These are phyloP conservation scores for Heritiera littoralis DNA, from an alignment of 345 rosid genomes.

Conservation along the genomic window DNA sequence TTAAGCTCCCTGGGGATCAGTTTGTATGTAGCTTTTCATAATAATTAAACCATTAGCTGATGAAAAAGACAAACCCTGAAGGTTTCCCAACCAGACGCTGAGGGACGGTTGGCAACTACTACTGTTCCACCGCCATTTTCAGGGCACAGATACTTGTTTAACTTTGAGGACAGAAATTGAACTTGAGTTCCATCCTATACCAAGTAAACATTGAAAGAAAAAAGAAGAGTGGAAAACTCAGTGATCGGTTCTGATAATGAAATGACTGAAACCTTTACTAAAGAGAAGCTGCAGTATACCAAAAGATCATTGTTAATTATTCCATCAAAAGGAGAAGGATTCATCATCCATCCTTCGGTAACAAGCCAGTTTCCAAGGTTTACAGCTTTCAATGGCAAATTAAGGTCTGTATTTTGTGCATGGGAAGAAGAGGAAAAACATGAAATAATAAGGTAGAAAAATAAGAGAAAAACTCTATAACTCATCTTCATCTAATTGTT, in stretches of 20 bases:
- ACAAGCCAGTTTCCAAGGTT: constrained; percentile 46
- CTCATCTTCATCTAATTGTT: not conserved
- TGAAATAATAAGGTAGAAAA: not conserved
- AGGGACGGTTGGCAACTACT: constrained; percentile 29
- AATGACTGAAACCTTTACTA: not conserved
- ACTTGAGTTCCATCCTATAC: constrained; percentile 46
- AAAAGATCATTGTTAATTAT: constrained; percentile 42
- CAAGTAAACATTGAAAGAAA: not conserved
- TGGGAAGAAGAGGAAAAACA: constrained; percentile 10
- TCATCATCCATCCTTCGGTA: constrained; percentile 49
- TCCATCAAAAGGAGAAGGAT: constrained; percentile 30
- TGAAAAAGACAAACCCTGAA: constrained; percentile 31
- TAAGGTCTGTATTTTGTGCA: constrained; percentile 13
- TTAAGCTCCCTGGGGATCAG: not conserved
- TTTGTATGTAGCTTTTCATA: not conserved
- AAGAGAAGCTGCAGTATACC: constrained; percentile 19
- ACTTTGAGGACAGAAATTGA: constrained; percentile 36
- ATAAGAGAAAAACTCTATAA: not conserved
- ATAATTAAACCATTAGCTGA: not conserved
- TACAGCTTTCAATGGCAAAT: constrained; percentile 35
- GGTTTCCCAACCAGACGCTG: constrained; percentile 39
- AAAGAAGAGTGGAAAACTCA: not conserved
- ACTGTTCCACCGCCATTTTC: constrained; percentile 36
- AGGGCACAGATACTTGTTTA: constrained; percentile 27
- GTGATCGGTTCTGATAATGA: not conserved